Conservation (phyloP, 768 basidiomycete species). For the Termitomyces sp. region DNA sequence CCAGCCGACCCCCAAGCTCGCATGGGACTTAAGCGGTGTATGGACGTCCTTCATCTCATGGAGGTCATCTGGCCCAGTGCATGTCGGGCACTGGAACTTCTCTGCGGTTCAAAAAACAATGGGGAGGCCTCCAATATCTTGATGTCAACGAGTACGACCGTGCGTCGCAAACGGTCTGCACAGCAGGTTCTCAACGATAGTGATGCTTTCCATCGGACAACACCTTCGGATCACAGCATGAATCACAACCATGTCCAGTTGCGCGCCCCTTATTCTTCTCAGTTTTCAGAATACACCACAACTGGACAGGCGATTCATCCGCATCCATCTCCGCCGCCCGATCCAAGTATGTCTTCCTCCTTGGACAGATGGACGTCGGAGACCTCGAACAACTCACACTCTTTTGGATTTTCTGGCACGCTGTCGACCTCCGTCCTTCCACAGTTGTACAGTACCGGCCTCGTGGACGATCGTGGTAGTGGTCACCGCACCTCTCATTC, state of each 20-base stretch:
- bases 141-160: constrained; percentile 19
- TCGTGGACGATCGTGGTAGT: constrained; percentile 42
- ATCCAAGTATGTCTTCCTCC: constrained; percentile 7
- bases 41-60: constrained; percentile 62
- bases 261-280: constrained; percentile 13
- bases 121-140: constrained; percentile 17
- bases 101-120: constrained; percentile 55
- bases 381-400: constrained; percentile 14
- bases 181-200: constrained; percentile 40
- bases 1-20: constrained; percentile 67
- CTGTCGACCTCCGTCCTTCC: constrained; percentile 71
- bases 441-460: constrained; percentile 69
- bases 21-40: constrained; percentile 58
- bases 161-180: constrained; percentile 55
- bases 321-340: background rate
- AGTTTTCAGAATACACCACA: constrained; percentile 8
- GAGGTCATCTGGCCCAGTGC: constrained; percentile 73
- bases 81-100: constrained; percentile 64
- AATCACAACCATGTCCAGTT: constrained; percentile 13
- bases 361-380: constrained; percentile 44
- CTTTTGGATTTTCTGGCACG: constrained; percentile 33
- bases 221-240: background rate
- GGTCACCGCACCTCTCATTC: background rate
- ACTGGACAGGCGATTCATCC: constrained; percentile 5
- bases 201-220: background rate